These are phyloP conservation scores for Bipolaris bicolor DNA, from an alignment of 2,329 filamentous ascomycete genomes.

Conservation along the genomic window DNA sequence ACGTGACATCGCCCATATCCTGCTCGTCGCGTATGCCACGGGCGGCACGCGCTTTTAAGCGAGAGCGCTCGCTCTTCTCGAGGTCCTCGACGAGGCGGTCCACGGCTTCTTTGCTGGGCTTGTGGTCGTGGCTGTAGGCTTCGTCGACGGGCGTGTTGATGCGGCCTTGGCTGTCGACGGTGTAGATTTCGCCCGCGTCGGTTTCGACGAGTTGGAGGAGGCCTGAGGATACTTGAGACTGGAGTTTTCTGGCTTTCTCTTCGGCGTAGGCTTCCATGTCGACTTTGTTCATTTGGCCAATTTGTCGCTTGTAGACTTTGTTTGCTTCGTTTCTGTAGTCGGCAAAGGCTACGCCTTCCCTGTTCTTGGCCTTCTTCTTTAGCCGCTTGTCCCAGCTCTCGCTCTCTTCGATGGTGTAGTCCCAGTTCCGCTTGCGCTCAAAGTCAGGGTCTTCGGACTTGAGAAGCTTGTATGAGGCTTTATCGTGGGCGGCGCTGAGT, in stretches of 20 bases:
- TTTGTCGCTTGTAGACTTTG: conserved; percentile 92
- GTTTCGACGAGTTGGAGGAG: conserved; percentile 93
- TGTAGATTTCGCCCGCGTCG: conserved; percentile 85
- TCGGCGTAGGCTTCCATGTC: conserved; percentile 85
- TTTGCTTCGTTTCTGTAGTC: conserved; percentile 87
- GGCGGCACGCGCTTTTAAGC: conserved; percentile 84
- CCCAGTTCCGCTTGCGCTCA: conserved; percentile 97
- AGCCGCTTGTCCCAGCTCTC: conserved; percentile 92
- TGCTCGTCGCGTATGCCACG: conserved; percentile 71
- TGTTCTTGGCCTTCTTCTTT: conserved; percentile 80
- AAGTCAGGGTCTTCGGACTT: conserved; percentile 95
- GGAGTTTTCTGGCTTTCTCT: conserved; percentile 83
- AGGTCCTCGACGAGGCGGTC: conserved; percentile 87
- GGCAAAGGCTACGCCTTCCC: conserved; percentile 86
- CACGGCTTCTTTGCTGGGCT: conserved; percentile 83
- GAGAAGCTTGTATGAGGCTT: conserved; percentile 89
- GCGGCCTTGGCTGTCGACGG: conserved; percentile 86
- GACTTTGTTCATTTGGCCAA: conserved; percentile 72
- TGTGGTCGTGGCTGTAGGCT: conserved; percentile 80
- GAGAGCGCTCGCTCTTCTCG: conserved; percentile 83
- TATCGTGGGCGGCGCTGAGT: conserved; percentile 83
- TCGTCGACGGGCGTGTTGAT: conserved; percentile 91
- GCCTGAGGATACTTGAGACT: conserved; percentile 82
- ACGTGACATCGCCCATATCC: conserved; percentile 90
- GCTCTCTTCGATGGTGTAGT: conserved; percentile 95